Evolutionary conservation across 169 alveolate species (phyloP).

Genomic region (Prorocentrum cordatum): DNA sequence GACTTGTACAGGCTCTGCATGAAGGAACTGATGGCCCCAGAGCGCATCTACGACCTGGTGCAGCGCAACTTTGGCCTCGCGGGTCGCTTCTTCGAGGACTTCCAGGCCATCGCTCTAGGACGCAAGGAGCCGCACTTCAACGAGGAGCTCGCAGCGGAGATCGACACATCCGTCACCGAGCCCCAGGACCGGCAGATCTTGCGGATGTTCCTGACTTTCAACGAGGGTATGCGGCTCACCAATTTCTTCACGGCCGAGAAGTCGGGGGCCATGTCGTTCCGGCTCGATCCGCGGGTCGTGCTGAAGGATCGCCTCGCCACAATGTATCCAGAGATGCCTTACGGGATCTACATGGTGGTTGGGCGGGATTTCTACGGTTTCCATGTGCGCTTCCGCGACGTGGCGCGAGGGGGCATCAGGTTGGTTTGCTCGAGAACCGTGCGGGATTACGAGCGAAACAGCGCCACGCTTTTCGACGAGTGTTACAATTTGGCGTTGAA

Average conservation of each 20-base stretch:
- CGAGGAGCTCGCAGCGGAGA: constrained; percentile 4
- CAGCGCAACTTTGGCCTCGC: neutral
- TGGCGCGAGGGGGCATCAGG: constrained; percentile 82
- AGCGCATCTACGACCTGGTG: constrained; percentile 44
- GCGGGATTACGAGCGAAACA: constrained; percentile 77
- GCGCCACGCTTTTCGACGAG: constrained; percentile 79
- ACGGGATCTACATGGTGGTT: constrained; percentile 74
- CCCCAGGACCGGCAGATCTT: neutral
- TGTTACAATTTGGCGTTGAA: constrained; percentile 80
- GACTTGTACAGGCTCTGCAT: constrained; percentile 39
- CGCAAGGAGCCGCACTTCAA: constrained; percentile 30
- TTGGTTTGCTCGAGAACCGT: constrained; percentile 77
- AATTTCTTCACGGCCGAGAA: constrained; percentile 68
- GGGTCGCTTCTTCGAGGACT: constrained; percentile 46
- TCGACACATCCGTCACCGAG: neutral
- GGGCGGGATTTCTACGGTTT: constrained; percentile 82
- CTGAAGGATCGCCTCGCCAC: constrained; percentile 17
- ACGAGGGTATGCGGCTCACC: constrained; percentile 41
- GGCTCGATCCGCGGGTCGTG: constrained; percentile 70
- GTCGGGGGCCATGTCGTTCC: constrained; percentile 48
- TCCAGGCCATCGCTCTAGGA: neutral
- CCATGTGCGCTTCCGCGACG: constrained; percentile 79
- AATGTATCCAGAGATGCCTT: neutral
- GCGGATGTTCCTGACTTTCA: constrained; percentile 32
- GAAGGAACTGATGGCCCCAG: constrained; percentile 49